Evolutionary conservation across 768 basidiomycete genomes (phyloP).

Genomic region (Serendipita sp.): DNA sequence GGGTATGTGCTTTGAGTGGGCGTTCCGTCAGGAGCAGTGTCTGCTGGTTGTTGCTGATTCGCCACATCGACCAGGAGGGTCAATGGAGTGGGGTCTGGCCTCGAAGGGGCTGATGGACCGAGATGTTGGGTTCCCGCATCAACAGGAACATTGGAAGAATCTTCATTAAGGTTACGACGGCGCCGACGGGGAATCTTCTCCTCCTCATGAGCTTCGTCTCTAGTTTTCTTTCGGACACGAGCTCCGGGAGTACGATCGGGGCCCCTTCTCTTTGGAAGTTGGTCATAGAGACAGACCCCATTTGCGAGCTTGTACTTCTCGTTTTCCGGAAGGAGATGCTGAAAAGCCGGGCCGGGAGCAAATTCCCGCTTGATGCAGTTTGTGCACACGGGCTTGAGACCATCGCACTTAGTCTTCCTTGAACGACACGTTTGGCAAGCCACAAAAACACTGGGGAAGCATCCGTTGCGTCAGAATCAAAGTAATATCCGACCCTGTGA

Average conservation of each 20-base stretch:
- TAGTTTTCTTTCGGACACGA: slow-evolving; percentile 22
- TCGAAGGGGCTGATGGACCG: not conserved
- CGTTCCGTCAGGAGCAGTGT: not conserved
- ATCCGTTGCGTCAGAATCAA: slow-evolving; percentile 30
- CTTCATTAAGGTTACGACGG: not conserved
- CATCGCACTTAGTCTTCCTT: slow-evolving; percentile 71
- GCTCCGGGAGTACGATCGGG: slow-evolving; percentile 71
- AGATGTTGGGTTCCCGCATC: not conserved
- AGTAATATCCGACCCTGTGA: not conserved
- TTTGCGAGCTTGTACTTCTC: slow-evolving; percentile 28
- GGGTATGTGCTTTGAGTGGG: not conserved
- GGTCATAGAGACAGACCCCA: slow-evolving; percentile 32
- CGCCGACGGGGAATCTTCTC: not conserved
- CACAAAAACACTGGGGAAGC: slow-evolving; percentile 3
- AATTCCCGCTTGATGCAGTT: slow-evolving; percentile 37
- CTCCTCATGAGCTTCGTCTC: slow-evolving; percentile 21
- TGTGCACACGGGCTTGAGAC: slow-evolving; percentile 58
- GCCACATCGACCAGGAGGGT: not conserved
- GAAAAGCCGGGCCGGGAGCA: slow-evolving; percentile 22
- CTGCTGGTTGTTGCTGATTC: not conserved
- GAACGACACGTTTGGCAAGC: slow-evolving; percentile 34
- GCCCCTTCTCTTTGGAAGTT: slow-evolving; percentile 59
- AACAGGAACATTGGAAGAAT: not conserved
- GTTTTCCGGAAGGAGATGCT: slow-evolving; percentile 11
- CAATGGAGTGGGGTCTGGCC: not conserved